Percentiles rank a stretch among this genome's conserved stretches.
Conservation (phyloP, 805 yeast genomes). For the Starmera quercuum region DNA sequence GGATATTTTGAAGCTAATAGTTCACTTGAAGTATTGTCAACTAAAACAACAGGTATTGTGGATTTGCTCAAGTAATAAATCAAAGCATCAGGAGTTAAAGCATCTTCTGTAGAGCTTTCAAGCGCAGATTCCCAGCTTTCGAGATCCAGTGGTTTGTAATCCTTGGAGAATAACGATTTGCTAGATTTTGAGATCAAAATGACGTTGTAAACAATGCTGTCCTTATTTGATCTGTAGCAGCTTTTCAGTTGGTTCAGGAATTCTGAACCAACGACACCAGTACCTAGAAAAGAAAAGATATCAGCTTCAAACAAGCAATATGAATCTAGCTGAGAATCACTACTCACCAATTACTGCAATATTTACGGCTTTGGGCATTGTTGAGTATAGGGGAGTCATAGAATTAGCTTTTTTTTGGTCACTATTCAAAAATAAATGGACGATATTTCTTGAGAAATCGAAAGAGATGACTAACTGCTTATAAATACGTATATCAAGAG, state of each 20-base stretch:
- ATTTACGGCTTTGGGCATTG: constrained; percentile 54
- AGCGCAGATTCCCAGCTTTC: constrained; percentile 46
- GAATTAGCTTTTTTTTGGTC: too few species aligned
- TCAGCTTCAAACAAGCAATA: constrained; percentile 1
- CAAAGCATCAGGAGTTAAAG: constrained; percentile 51
- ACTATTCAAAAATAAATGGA: too few species aligned
- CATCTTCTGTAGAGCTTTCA: constrained; percentile 32
- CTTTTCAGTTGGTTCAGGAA: constrained; percentile 70
- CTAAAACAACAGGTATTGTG: constrained; percentile 68
- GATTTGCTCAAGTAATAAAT: constrained; percentile 57
- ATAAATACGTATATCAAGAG: too few species aligned
- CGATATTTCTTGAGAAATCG: too few species aligned
- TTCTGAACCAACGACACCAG: constrained; percentile 95
- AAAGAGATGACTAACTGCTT: too few species aligned
- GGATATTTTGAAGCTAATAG: constrained; percentile 74
- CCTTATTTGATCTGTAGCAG: not conserved
- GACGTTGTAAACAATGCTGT: constrained; percentile 53
- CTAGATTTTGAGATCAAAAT: constrained; percentile 72
- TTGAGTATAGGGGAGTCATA: too few species aligned
- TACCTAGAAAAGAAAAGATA: constrained; percentile 33
- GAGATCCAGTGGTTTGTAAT: constrained; percentile 66
- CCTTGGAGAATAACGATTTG: constrained; percentile 59
- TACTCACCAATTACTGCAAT: constrained; percentile 59
- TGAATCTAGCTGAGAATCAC: too few species aligned
- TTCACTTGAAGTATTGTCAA: constrained; percentile 91